These are phyloP conservation scores for Botrytis cinerea DNA, from an alignment of 2,329 filamentous ascomycete genomes.

Conservation along the genomic window DNA sequence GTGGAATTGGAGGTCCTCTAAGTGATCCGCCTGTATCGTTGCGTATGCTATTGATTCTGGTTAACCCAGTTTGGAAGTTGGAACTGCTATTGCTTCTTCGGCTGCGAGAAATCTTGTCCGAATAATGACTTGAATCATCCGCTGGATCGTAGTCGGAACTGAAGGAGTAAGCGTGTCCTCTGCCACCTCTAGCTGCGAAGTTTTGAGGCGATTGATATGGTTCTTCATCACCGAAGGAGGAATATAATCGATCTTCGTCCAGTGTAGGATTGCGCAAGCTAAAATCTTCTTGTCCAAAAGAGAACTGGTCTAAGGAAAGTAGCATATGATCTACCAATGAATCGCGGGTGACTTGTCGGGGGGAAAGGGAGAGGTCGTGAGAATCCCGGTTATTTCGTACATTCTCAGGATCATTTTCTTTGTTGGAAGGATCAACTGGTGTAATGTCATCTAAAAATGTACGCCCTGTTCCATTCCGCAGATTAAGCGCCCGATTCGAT, in stretches of 20 bases:
- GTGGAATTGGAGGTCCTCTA: conserved; percentile 43
- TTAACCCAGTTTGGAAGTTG: conserved; percentile 62
- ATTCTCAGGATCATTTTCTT: conserved; percentile 33
- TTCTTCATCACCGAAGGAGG: conserved; percentile 38
- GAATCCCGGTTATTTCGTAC: conserved; percentile 35
- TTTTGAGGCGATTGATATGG: conserved; percentile 35
- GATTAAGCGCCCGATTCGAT: conserved; percentile 37
- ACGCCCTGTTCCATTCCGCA: conserved; percentile 34
- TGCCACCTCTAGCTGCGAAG: conserved; percentile 35
- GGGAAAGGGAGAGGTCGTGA: conserved; percentile 82
- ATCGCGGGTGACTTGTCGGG: conserved; percentile 76
- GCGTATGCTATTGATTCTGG: conserved; percentile 63
- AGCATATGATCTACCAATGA: conserved; percentile 97
- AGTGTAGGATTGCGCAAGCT: conserved; percentile 35
- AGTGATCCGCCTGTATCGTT: conserved; percentile 40
- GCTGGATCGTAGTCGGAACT: conserved; percentile 61
- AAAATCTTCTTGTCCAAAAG: conserved; percentile 49
- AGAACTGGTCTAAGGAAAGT: conserved; percentile 84
- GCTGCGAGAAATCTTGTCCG: conserved; percentile 55
- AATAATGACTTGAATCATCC: conserved; percentile 56
- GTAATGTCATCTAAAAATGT: conserved; percentile 43
- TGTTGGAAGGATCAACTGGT: conserved; percentile 38
- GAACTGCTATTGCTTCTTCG: conserved; percentile 81
- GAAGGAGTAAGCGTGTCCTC: conserved; percentile 55
- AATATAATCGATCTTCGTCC: conserved; percentile 39